Conservation (phyloP, 164 flowering plant genomes). For the Vitis rupestris region DNA sequence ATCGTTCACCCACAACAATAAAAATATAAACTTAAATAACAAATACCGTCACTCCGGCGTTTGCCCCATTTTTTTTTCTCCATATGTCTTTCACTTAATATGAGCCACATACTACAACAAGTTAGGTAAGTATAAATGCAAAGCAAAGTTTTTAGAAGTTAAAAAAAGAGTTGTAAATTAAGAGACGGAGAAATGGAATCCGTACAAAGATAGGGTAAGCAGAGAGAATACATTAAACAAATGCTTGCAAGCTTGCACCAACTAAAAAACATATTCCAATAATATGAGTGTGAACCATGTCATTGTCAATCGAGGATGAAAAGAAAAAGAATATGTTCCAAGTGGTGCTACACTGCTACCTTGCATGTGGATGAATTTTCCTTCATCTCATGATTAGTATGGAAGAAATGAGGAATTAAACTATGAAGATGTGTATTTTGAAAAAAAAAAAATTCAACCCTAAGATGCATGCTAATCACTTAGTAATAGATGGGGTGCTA, state of each 20-base stretch:
- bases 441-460: too few species aligned
- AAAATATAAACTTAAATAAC: too few species aligned
- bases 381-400: background rate
- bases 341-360: background rate
- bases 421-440: too few species aligned
- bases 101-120: too few species aligned
- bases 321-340: conserved; percentile 2
- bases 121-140: too few species aligned
- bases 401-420: background rate
- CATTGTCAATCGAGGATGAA: background rate
- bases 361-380: background rate
- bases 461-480: too few species aligned
- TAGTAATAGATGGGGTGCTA: too few species aligned
- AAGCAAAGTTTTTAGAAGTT: background rate
- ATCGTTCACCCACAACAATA: too few species aligned
- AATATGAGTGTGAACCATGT: conserved; percentile 9
- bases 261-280: conserved; percentile 3
- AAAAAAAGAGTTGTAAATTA: background rate
- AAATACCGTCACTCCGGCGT: too few species aligned
- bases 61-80: too few species aligned
- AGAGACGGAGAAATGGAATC: conserved; percentile 1
- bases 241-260: conserved; percentile 22
- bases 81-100: too few species aligned
- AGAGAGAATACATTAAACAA: background rate
- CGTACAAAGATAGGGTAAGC: background rate